phyloP scores from a whole-genome alignment of 495 filamentous ascomycete species.

The Parathielavia appendiculata region DNA sequence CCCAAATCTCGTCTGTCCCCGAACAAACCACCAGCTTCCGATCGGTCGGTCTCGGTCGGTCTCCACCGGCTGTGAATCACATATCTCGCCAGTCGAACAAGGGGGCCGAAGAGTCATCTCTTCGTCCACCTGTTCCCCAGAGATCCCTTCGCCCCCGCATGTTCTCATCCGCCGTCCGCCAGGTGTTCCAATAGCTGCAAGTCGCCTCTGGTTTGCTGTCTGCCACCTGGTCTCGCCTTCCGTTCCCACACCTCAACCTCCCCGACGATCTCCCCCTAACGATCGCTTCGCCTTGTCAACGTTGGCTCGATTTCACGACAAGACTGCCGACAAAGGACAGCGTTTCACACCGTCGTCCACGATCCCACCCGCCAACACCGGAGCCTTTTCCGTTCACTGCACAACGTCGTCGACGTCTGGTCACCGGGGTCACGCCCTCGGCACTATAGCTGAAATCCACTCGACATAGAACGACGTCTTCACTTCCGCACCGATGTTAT shows the following conservation, averaged over 20 bases:
- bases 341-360: not conserved
- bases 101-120: constrained; percentile 47
- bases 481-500: constrained; percentile 58
- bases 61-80: constrained; percentile 33
- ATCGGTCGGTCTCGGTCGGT: constrained; percentile 23
- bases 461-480: constrained; percentile 29
- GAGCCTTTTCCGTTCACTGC: constrained; percentile 9
- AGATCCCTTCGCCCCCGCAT: constrained; percentile 36
- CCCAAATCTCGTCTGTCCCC: constrained; percentile 15
- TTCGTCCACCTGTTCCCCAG: constrained; percentile 42
- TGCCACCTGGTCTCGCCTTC: constrained; percentile 33
- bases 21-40: constrained; percentile 20
- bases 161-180: constrained; percentile 36
- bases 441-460: constrained; percentile 19
- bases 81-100: constrained; percentile 32
- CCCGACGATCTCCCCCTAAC: constrained; percentile 4
- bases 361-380: not conserved
- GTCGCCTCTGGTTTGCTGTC: constrained; percentile 29
- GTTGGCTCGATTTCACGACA: constrained; percentile 8
- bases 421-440: constrained; percentile 8
- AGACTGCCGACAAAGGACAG: constrained; percentile 9
- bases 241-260: not conserved
- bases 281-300: constrained; percentile 10
- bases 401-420: constrained; percentile 7
- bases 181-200: constrained; percentile 37